These are phyloP conservation scores for Macadamia integrifolia DNA, from an alignment of 164 flowering plant genomes.

Conservation along the genomic window DNA sequence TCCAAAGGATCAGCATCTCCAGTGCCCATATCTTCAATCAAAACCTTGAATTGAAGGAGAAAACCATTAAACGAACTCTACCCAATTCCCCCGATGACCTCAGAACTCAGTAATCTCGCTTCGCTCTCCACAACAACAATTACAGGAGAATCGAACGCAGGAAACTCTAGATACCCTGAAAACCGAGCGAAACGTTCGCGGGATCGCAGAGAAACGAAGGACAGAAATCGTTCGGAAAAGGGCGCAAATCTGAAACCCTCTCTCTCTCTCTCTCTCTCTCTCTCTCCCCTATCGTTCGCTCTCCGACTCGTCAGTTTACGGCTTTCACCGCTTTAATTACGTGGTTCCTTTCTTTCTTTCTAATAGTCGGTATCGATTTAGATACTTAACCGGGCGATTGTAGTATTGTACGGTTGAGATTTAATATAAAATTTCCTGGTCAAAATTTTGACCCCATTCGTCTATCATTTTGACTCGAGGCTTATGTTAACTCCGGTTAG, in stretches of 20 bases:
- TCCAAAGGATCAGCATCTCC: slow-evolving; percentile 14
- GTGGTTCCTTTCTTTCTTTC: neutral
- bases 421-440: too few relatives aligned
- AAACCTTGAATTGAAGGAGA: neutral
- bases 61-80: neutral
- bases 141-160: neutral
- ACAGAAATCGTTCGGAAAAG: neutral
- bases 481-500: too few relatives aligned
- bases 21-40: slow-evolving; percentile 15
- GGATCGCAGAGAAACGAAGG: neutral
- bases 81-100: neutral
- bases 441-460: too few relatives aligned
- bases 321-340: neutral
- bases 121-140: neutral
- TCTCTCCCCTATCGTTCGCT: neutral
- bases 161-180: neutral
- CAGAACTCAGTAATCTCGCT: neutral
- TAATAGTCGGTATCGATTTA: neutral
- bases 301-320: slow-evolving; percentile 11
- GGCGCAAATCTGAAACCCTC: neutral
- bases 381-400: neutral
- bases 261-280: neutral
- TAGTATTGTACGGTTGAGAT: neutral
- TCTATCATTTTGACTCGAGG: too few relatives aligned
- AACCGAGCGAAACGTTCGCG: slow-evolving; percentile 1